Percentiles rank a stretch among this genome's conserved stretches.
Evolutionary conservation across 331 rosid species (phyloP).

Genomic region (Arachis monticola): DNA sequence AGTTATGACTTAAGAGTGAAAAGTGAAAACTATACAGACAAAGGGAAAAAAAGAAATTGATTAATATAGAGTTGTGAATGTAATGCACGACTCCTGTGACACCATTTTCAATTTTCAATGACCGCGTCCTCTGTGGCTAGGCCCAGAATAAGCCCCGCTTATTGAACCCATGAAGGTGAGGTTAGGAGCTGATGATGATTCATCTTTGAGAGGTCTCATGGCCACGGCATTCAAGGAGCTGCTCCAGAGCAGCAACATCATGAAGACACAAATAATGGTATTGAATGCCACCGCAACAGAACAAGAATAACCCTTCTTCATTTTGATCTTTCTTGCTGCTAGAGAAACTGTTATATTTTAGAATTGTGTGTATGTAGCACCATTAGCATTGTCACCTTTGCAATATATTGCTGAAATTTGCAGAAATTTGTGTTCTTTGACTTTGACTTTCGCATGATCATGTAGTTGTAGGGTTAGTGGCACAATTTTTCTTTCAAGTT

Average conservation of each 20-base stretch:
- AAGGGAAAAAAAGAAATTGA: background rate
- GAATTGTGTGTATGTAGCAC: conserved; percentile 30
- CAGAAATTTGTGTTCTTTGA: conserved; percentile 50
- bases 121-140: conserved; percentile 70
- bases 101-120: conserved; percentile 42
- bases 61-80: background rate
- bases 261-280: conserved; percentile 38
- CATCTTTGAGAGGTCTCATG: conserved; percentile 54
- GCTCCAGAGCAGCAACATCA: conserved; percentile 51
- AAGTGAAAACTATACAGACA: background rate
- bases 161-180: conserved; percentile 29
- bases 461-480: conserved; percentile 29
- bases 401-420: conserved; percentile 20
- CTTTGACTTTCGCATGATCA: conserved; percentile 47
- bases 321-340: conserved; percentile 2
- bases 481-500: conserved; percentile 38
- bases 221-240: conserved; percentile 52
- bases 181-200: conserved; percentile 12
- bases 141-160: conserved; percentile 61
- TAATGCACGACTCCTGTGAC: background rate
- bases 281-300: conserved; percentile 42
- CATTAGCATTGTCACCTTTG: background rate
- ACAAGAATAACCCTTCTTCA: conserved; percentile 53
- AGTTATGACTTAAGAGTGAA: no score
- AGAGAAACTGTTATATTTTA: background rate